Evolutionary conservation across 2,329 filamentous ascomycete species (phyloP), one percentile per base, ranked within the genome.

Genomic region (Trichoderma koningii): DNA sequence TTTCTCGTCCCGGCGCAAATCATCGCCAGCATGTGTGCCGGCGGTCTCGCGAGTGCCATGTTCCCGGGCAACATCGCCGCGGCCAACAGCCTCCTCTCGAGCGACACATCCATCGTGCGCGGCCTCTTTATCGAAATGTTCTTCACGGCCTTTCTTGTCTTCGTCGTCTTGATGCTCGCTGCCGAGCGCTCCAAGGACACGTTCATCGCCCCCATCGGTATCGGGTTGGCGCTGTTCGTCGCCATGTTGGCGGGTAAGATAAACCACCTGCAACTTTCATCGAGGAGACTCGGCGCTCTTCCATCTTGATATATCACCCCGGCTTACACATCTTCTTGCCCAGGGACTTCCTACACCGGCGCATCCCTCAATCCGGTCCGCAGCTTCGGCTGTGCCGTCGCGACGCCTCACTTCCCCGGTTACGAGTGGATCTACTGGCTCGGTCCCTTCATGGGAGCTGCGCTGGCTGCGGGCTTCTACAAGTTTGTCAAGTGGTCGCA

Each of bases 351-450:
- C 19, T 48, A 26, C 19, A 48, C 45, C 21, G 45, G 45, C 45
- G 45, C 19, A 5, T 48, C 19, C 9, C 45, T 48, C 45, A 48
- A 48, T 23, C 45, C 45, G 19, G 45, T 23, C 3, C 45, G 45
- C 19, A 48, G 45, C 12, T 48, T 48, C 2, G 51, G 51, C 19
- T 53, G 51, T 53, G 51, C 51, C n/a, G 51, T 53, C 17, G 51
- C 51, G 17, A 53, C 51, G n/a, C 51, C 30, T 38, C 34, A 30
- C 30, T 53, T 53, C 30, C 51, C 51, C 7, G 51, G 28, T 19
- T 53, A 53, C 21, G 28, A 53, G 28, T 53, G 51, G 51, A 53
- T 53, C 51, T 53, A 53, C 9, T 53, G 51, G 51, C 51, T 53
- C 34, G 50, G 50, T 53, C 50, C 51, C 5, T 38, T 21, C 34